These are phyloP conservation scores for Chrysanthemum lavandulifolium DNA, from an alignment of 129 eudicot genomes.

Conservation along the genomic window DNA sequence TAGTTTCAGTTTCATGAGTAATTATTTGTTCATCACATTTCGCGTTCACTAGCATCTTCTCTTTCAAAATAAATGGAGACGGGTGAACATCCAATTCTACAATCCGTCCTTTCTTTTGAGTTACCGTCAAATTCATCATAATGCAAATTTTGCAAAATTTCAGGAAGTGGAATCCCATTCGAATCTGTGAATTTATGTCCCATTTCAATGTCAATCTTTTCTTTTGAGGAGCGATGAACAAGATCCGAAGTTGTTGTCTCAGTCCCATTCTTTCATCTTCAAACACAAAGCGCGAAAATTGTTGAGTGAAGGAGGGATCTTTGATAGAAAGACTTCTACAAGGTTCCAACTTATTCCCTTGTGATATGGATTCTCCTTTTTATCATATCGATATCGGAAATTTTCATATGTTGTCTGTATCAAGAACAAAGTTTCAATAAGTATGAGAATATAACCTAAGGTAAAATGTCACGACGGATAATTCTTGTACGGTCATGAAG, in stretches of 20 bases:
- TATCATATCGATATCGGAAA: slow-evolving; percentile 78
- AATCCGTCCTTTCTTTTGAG: slow-evolving; percentile 42
- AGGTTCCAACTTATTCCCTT: slow-evolving; percentile 64
- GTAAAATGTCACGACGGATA: too few species aligned
- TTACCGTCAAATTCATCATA: slow-evolving; percentile 63
- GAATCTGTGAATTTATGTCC: slow-evolving; percentile 44
- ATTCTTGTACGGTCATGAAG: too few species aligned
- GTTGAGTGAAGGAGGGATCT: slow-evolving; percentile 64
- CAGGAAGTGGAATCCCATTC: slow-evolving; percentile 67
- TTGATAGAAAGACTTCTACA: slow-evolving; percentile 63
- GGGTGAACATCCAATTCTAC: slow-evolving; percentile 29
- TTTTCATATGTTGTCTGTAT: slow-evolving; percentile 94
- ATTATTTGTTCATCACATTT: slow-evolving; percentile 30
- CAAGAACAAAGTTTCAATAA: slow-evolving; percentile 16
- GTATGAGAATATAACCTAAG: slow-evolving; percentile 4
- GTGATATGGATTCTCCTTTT: slow-evolving; percentile 87
- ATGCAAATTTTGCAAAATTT: slow-evolving; percentile 67
- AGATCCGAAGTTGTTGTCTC: slow-evolving; percentile 35
- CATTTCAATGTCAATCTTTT: slow-evolving; percentile 79
- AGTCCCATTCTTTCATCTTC: slow-evolving; percentile 46
- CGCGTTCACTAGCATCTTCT: slow-evolving; percentile 33
- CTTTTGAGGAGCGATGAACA: slow-evolving; percentile 48
- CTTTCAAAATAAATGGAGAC: slow-evolving; percentile 40
- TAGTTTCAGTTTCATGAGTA: slow-evolving; percentile 28
- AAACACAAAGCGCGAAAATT: slow-evolving; percentile 54